These are phyloP conservation scores for Pichia thaimueangensis DNA, from an alignment of 805 yeast genomes.

Conservation along the genomic window DNA sequence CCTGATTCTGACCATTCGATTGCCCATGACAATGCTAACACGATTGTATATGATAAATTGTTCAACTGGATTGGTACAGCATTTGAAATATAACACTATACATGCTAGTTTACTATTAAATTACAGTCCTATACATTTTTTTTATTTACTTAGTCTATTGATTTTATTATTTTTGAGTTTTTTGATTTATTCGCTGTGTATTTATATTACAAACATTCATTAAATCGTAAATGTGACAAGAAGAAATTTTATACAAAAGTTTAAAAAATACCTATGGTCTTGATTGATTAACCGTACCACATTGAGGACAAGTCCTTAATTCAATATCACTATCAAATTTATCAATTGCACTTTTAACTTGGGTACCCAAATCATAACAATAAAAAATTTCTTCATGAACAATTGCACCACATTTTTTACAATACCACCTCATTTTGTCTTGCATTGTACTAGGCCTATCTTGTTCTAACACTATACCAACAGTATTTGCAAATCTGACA, in stretches of 20 bases:
- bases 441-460: conserved; percentile 68
- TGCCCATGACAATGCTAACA: conserved; percentile 68
- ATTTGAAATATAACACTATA: no score
- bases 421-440: conserved; percentile 86
- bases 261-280: conserved; percentile 48
- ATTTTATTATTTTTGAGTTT: no score
- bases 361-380: conserved; percentile 80
- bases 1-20: conserved; percentile 94
- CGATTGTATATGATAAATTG: conserved; percentile 65
- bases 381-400: conserved; percentile 68
- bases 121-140: no score
- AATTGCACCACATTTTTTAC: conserved; percentile 57
- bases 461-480: conserved; percentile 89
- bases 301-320: conserved; percentile 64
- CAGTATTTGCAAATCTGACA: conserved; percentile 75
- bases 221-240: no score
- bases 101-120: no score
- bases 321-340: conserved; percentile 57
- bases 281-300: conserved; percentile 71
- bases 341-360: conserved; percentile 76
- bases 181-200: no score
- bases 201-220: no score
- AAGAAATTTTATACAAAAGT: no score
- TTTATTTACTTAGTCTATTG: no score
- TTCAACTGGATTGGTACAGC: conserved; percentile 62